Base-by-base conservation (phyloP, 257 asterid species). In the Cordia subcordata region DNA sequence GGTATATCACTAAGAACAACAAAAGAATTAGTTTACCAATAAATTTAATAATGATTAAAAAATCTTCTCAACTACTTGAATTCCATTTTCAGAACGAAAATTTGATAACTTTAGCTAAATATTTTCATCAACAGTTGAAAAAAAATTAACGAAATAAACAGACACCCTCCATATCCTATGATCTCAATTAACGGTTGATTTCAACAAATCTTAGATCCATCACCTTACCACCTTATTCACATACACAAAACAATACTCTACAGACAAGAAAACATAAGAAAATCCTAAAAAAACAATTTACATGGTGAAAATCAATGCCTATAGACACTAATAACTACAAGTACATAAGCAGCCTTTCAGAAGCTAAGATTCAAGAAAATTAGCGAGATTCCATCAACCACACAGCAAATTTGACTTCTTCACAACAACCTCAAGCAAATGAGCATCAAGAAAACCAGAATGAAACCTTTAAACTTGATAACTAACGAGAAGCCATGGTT, bases 121-220 rank as follows among this genome's bases (percentile, higher is more conserved):
- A 63, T 57, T 49, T 44, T 61, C 73, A 55, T 55, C 59, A 37
- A 27, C 35, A 27, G 6, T 68, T 68, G 68, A 40, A 49, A 51
- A 53, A 51, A 46, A 27, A 62, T 62, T 69, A 69, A 49, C 69
- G 69, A 52, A 8, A 18, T 11, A 39, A 11, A 69, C 17, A 56
- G 49, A 62, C 44, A 42, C 46, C 14, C 39, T 45, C 62, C 75
- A 63, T 69, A 20, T 63, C 40, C 21, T 62, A 54, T 54, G 69
- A 62, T 61, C 63, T 49, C 52, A 69, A 57, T 60, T 63, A 69
- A 42, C 52, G 69, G 39, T 22, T 19, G 60, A 32, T 51, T 57
- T 42, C 13, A 14, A 51, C 8, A 62, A 50, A 63, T 49, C 60
- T 55, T 60, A 63, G 75, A 69, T 69, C 69, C 75, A 63, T 69